Conservation (phyloP, 2,329 filamentous ascomycete genomes). For the Penicillium hordei region DNA sequence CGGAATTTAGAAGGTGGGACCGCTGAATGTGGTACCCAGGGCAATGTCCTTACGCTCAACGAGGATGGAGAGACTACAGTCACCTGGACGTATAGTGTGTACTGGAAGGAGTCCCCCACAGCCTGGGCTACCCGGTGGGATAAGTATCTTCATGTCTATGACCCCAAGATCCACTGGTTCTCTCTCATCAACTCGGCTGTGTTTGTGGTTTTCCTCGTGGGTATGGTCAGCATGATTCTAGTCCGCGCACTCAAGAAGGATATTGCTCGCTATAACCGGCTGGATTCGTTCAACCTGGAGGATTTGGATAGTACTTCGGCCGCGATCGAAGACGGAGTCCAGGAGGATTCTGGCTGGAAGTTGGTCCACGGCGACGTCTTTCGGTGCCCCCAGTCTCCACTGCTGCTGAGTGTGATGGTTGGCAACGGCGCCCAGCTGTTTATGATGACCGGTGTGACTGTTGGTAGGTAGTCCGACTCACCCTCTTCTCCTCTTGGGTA, state of each 20-base stretch:
- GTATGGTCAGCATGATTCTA: conserved; percentile 90
- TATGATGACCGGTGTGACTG: conserved; percentile 94
- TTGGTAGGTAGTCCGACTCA: conserved; percentile 49
- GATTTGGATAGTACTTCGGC: conserved; percentile 78
- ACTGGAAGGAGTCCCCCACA: conserved; percentile 79
- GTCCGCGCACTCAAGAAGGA: conserved; percentile 88
- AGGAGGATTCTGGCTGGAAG: conserved; percentile 98
- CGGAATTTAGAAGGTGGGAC: conserved; percentile 51
- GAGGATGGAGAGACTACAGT: conserved; percentile 66
- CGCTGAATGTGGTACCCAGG: conserved; percentile 63
- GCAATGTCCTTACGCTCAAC: conserved; percentile 62
- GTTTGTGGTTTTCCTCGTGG: conserved; percentile 86
- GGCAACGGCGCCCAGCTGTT: conserved; percentile 96
- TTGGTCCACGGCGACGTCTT: conserved; percentile 97
- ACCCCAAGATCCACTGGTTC: conserved; percentile 99
- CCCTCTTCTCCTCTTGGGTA: background rate
- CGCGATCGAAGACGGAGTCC: conserved; percentile 80
- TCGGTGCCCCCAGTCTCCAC: conserved; percentile 76
- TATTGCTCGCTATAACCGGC: conserved; percentile 91
- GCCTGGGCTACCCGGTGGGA: conserved; percentile 98
- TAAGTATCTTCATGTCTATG: conserved; percentile 95
- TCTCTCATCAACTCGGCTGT: conserved; percentile 94
- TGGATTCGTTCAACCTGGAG: conserved; percentile 87
- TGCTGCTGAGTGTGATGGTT: conserved; percentile 82
- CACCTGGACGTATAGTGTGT: conserved; percentile 87